Conservation (phyloP, 495 filamentous ascomycete genomes). For the Letharia columbiana region DNA sequence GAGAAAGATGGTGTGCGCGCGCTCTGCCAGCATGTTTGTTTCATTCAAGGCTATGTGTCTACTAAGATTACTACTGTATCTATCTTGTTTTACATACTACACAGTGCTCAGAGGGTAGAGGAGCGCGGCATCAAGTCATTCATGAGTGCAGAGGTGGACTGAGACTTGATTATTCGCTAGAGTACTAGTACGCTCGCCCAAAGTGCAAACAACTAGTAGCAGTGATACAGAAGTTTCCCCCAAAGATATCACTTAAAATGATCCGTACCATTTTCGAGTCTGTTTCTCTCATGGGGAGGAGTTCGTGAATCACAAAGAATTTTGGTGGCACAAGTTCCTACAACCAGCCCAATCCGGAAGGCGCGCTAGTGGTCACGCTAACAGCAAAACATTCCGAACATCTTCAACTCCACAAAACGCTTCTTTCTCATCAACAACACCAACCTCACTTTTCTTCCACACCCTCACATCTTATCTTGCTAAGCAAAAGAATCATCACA, state of each 20-base stretch:
- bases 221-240: neutral
- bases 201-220: neutral
- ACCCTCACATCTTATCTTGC: neutral
- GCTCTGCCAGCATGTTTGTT: neutral
- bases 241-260: neutral
- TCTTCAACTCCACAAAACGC: neutral
- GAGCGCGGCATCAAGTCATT: neutral
- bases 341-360: neutral
- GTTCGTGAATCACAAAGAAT: neutral
- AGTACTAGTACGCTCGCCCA: neutral
- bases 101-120: neutral
- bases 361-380: neutral
- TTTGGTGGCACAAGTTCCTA: no score
- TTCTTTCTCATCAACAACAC: neutral
- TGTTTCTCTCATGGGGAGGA: neutral
- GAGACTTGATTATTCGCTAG: neutral
- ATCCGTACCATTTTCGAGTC: neutral
- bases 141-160: neutral
- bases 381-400: neutral
- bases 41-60: neutral
- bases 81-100: neutral
- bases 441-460: neutral
- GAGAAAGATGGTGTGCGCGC: neutral
- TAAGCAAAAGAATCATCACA: neutral
- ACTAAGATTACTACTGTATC: neutral